phyloP scores from a whole-genome alignment of 768 basidiomycete species.

The Suillus luteus region DNA sequence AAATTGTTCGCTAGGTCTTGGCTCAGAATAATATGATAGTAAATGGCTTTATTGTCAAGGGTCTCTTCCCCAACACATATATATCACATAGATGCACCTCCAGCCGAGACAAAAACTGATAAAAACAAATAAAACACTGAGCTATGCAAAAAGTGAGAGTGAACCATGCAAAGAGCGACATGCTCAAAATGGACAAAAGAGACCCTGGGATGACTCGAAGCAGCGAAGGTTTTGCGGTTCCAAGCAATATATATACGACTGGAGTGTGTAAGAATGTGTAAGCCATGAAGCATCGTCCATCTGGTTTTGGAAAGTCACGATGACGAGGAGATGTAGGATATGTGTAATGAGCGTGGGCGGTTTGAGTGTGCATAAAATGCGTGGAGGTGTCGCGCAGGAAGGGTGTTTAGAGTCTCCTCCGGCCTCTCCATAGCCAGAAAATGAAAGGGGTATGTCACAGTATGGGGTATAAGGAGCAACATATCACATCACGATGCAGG shows the following conservation, averaged over 20 bases:
- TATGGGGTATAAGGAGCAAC: slow-evolving; percentile 33
- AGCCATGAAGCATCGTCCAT: slow-evolving; percentile 27
- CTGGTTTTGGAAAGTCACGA: slow-evolving; percentile 25
- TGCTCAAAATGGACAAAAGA: background rate
- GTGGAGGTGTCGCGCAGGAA: slow-evolving; percentile 11
- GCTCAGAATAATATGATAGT: slow-evolving; percentile 6
- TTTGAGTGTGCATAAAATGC: slow-evolving; percentile 25
- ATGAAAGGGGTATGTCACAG: slow-evolving; percentile 31
- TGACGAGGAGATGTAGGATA: slow-evolving; percentile 28
- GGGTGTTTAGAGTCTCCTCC: slow-evolving; percentile 1
- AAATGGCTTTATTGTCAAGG: slow-evolving; percentile 3
- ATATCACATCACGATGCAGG: slow-evolving; percentile 69
- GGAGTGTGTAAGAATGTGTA: slow-evolving; percentile 14
- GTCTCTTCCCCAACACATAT: slow-evolving; percentile 29
- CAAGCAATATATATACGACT: slow-evolving; percentile 24
- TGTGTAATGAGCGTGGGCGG: slow-evolving; percentile 30
- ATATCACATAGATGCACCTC: slow-evolving; percentile 32
- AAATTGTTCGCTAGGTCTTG: background rate
- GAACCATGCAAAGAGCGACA: slow-evolving; percentile 12
- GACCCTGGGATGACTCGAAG: background rate
- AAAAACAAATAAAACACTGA: slow-evolving; percentile 37
- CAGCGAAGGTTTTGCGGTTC: slow-evolving; percentile 10
- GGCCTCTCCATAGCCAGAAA: slow-evolving; percentile 10
- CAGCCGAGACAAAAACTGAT: slow-evolving; percentile 25
- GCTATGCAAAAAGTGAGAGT: slow-evolving; percentile 21